phyloP scores from a whole-genome alignment of 768 basidiomycete species.

The Auricularia auricula-judae region DNA sequence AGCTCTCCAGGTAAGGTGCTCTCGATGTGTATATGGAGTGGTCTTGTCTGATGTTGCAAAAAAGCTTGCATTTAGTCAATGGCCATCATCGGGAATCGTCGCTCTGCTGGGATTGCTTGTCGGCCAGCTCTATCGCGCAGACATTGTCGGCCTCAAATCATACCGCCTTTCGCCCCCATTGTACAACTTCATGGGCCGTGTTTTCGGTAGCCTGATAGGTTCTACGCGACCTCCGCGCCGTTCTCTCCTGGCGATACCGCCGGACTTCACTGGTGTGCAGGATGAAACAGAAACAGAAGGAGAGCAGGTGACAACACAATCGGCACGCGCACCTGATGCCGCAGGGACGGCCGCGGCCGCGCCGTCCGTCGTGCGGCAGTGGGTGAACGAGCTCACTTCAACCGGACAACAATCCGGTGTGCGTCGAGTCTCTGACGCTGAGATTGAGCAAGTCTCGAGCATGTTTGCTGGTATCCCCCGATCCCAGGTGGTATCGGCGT shows the following conservation, averaged over 20 bases:
- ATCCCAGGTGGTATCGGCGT: slow-evolving; percentile 59
- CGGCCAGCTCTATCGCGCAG: slow-evolving; percentile 76
- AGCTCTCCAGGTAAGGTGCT: slow-evolving; percentile 50
- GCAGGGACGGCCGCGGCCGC: not conserved
- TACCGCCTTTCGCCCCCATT: slow-evolving; percentile 63
- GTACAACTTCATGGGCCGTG: slow-evolving; percentile 42
- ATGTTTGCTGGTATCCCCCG: slow-evolving; percentile 81
- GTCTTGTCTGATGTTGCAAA: not conserved
- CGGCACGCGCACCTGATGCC: slow-evolving; percentile 17
- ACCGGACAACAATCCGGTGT: slow-evolving; percentile 46
- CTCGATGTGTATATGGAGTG: not conserved
- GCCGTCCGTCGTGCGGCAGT: slow-evolving; percentile 55
- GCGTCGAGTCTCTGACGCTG: slow-evolving; percentile 61
- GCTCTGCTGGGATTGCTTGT: slow-evolving; percentile 54
- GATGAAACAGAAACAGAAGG: slow-evolving; percentile 14
- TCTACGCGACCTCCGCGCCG: slow-evolving; percentile 51
- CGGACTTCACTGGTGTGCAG: slow-evolving; percentile 20
- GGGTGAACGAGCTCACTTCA: slow-evolving; percentile 73
- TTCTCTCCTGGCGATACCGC: slow-evolving; percentile 66
- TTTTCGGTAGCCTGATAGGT: slow-evolving; percentile 59
- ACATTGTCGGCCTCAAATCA: slow-evolving; percentile 63
- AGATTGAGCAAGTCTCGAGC: slow-evolving; percentile 57
- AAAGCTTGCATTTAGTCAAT: slow-evolving; percentile 60
- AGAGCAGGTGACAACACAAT: slow-evolving; percentile 15
- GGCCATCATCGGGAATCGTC: slow-evolving; percentile 54